Percentiles rank a stretch among this genome's conserved stretches.
Evolutionary conservation across 305 asterid genomes (phyloP).

Genomic region (Fraxinus sp.): DNA sequence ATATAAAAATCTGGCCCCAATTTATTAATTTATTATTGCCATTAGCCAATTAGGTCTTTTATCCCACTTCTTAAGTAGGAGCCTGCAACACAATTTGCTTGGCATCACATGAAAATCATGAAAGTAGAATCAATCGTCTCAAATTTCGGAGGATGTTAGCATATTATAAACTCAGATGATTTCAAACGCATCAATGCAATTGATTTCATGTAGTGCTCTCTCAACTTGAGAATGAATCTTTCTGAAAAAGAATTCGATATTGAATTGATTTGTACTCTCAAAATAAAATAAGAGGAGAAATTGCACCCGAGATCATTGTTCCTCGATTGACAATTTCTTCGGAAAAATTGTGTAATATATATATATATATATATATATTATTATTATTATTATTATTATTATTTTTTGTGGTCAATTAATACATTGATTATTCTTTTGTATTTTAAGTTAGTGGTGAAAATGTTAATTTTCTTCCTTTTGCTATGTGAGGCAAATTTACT

Average conservation of each 20-base stretch:
- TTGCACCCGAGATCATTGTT: too few species aligned
- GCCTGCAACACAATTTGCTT: not conserved
- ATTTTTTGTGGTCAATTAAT: too few species aligned
- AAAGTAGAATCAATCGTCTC: not conserved
- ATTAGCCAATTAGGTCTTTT: not conserved
- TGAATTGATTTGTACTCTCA: not conserved
- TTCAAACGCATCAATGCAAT: not conserved
- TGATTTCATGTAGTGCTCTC: too few species aligned
- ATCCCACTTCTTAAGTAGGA: not conserved
- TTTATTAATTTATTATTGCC: not conserved
- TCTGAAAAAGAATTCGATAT: not conserved
- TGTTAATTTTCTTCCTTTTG: not conserved
- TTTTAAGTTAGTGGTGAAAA: too few species aligned
- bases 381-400: too few species aligned
- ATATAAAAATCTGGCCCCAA: not conserved
- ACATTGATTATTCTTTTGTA: too few species aligned
- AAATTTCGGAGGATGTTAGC: not conserved
- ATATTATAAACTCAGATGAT: too few species aligned
- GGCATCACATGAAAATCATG: not conserved
- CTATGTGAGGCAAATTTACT: not conserved
- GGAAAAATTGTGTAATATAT: too few species aligned
- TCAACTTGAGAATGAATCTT: too few species aligned
- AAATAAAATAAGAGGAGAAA: not conserved
- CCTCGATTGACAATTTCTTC: too few species aligned
- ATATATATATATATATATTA: too few species aligned